phyloP scores from a whole-genome alignment of 2,329 filamentous ascomycete species.

The Apiospora marii region DNA sequence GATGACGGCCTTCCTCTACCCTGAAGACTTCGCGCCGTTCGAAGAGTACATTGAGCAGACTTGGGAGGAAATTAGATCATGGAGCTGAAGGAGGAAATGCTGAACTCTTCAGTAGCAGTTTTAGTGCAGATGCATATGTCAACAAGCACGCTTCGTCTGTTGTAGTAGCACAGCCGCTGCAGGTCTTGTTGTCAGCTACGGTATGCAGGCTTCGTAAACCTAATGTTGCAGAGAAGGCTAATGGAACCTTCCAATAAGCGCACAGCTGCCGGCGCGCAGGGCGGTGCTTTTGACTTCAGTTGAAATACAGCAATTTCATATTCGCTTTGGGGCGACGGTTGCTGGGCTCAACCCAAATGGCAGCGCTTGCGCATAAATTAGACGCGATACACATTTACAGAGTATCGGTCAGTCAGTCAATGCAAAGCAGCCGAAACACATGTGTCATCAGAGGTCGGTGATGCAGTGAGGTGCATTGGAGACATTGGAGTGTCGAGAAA shows the following conservation, averaged over 20 bases:
- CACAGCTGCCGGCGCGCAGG: no score
- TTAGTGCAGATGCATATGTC: background rate
- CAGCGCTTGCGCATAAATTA: background rate
- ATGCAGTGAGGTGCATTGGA: no score
- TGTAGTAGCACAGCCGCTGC: background rate
- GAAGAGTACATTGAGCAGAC: constrained; percentile 28
- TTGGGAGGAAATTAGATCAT: constrained; percentile 16
- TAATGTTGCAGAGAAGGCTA: background rate
- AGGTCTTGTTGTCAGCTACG: background rate
- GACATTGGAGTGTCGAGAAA: background rate
- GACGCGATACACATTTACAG: background rate
- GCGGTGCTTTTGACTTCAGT: background rate
- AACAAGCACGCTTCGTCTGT: background rate
- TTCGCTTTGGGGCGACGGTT: background rate
- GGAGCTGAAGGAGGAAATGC: background rate
- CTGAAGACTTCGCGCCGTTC: constrained; percentile 27
- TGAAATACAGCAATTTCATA: no score
- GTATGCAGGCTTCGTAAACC: background rate
- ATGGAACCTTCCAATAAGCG: background rate
- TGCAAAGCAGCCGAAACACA: background rate
- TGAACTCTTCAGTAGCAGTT: background rate
- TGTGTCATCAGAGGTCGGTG: background rate
- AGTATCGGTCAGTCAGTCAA: no score
- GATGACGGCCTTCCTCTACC: constrained; percentile 28
- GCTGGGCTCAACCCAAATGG: background rate